Percentiles rank a stretch among this genome's conserved stretches.
These are phyloP conservation scores for Coniochaeta prunicola DNA, from an alignment of 2,329 filamentous ascomycete species.

Conservation along the genomic window DNA sequence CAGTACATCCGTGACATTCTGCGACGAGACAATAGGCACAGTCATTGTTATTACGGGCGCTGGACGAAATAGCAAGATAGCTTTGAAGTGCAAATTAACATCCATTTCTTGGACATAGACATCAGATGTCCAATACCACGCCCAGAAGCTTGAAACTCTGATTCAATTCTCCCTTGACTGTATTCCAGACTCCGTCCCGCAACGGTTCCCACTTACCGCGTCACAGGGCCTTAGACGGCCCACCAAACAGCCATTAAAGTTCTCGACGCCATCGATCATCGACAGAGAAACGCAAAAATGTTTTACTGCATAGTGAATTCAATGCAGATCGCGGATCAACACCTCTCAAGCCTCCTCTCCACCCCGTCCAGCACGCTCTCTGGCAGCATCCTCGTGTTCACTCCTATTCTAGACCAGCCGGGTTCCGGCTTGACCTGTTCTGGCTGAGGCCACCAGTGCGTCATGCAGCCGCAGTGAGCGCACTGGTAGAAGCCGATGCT, in stretches of 20 bases:
- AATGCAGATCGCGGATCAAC: neutral
- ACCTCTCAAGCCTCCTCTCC: neutral
- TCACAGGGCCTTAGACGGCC: neutral
- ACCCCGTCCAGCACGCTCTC: neutral
- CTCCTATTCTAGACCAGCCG: neutral
- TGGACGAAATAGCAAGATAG: no score
- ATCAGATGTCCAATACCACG: no score
- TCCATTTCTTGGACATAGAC: no score
- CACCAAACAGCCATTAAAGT: neutral
- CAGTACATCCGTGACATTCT: no score
- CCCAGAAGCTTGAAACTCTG: no score
- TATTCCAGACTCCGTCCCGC: no score
- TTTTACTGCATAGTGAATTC: neutral
- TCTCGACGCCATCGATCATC: neutral
- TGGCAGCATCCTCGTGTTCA: neutral
- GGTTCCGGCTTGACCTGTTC: neutral
- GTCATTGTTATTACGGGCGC: no score
- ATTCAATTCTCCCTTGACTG: no score
- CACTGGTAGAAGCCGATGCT: conserved; percentile 6
- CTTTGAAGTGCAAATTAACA: no score
- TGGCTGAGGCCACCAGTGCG: conserved; percentile 8
- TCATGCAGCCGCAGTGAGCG: conserved; percentile 7
- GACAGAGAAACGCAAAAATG: neutral
- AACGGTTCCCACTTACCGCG: neutral
- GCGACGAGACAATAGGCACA: no score